Evolutionary conservation across 2,329 filamentous ascomycete species (phyloP).

Genomic region (Decorospora gaudefroyi): DNA sequence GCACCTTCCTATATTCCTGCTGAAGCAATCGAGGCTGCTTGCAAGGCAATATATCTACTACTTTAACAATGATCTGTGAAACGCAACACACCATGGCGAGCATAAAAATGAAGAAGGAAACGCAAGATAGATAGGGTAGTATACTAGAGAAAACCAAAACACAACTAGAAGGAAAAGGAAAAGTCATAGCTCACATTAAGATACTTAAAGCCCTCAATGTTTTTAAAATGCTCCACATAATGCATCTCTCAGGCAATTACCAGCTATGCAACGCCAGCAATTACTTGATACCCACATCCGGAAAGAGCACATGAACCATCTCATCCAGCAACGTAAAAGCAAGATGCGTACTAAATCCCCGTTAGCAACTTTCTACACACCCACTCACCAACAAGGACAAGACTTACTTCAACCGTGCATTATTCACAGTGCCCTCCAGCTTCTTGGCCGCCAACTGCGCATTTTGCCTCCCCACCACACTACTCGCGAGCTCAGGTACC

Average conservation of each 20-base stretch:
- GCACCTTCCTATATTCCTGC: no score
- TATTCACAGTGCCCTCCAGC: conserved; percentile 90
- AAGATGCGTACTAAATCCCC: conserved; percentile 53
- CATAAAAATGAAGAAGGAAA: no score
- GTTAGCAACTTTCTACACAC: conserved; percentile 23
- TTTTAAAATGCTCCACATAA: not conserved
- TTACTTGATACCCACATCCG: conserved; percentile 24
- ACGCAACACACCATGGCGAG: no score
- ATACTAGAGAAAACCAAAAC: no score
- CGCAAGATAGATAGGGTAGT: no score
- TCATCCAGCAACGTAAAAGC: conserved; percentile 57
- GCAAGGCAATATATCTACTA: no score
- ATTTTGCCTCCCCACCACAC: conserved; percentile 90
- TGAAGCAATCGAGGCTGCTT: no score
- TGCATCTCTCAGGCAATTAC: not conserved
- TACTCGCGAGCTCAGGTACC: conserved; percentile 86
- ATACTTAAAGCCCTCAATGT: no score
- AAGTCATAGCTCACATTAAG: no score
- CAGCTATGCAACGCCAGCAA: conserved; percentile 7
- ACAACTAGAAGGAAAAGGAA: no score
- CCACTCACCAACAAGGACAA: not conserved
- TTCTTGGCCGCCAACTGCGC: conserved; percentile 87
- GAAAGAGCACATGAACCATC: conserved; percentile 53
- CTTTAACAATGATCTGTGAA: no score
- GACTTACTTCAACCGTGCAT: conserved; percentile 82